A percentile compares a stretch with the other conserved stretches of the same genome.
Conservation (phyloP, 805 yeast genomes). For the Lachancea fermentati region DNA sequence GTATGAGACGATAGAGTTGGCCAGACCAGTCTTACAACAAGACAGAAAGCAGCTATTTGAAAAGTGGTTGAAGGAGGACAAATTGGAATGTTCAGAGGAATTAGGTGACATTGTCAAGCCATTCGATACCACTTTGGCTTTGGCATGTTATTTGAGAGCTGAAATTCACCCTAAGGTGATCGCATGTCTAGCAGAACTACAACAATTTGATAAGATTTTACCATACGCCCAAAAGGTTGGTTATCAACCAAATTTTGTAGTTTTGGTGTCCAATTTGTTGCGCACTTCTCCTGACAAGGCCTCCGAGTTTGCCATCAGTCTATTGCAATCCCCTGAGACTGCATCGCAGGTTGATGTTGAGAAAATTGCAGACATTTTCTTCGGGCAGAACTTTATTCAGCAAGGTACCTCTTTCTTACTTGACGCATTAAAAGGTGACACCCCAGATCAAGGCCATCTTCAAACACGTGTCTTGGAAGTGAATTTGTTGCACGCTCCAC, state of each 20-base stretch:
- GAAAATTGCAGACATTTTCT: constrained; percentile 85
- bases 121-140: constrained; percentile 75
- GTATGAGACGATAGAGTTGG: constrained; percentile 90
- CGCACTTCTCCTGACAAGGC: constrained; percentile 97
- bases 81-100: constrained; percentile 92
- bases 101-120: constrained; percentile 94
- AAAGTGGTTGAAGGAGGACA: constrained; percentile 94
- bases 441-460: constrained; percentile 90
- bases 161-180: constrained; percentile 84
- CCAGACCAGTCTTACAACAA: constrained; percentile 91
- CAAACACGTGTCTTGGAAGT: constrained; percentile 93
- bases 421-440: constrained; percentile 90
- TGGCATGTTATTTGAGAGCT: constrained; percentile 85
- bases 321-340: constrained; percentile 59
- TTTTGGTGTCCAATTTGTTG: constrained; percentile 82
- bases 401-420: constrained; percentile 96
- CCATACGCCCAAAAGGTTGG: constrained; percentile 90
- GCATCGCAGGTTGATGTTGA: constrained; percentile 67
- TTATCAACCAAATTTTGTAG: constrained; percentile 84
- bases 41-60: constrained; percentile 90
- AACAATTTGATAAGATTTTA: constrained; percentile 91
- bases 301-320: constrained; percentile 89
- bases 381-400: constrained; percentile 89
- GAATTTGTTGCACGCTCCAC: constrained; percentile 93
- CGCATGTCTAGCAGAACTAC: constrained; percentile 85